These are phyloP conservation scores for Yarrowia osloensis DNA, from an alignment of 805 yeast species.

Conservation along the genomic window DNA sequence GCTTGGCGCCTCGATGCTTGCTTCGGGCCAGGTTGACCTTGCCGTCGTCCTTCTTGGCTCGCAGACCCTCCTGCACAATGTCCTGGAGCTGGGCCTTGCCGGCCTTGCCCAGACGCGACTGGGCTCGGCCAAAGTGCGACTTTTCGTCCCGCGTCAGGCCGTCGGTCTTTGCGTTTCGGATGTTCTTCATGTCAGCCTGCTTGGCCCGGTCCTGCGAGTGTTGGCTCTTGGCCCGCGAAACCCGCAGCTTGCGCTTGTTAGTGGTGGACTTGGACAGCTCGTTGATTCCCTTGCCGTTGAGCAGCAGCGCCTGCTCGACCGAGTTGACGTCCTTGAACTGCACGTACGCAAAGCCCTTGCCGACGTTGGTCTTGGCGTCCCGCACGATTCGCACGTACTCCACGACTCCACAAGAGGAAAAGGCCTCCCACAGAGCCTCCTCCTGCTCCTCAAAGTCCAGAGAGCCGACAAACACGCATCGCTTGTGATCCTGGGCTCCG, in stretches of 20 bases:
- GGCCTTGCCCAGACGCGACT: constrained; percentile 71
- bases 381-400: constrained; percentile 89
- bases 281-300: constrained; percentile 64
- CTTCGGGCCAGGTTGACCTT: constrained; percentile 33
- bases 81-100: constrained; percentile 64
- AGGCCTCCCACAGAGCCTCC: constrained; percentile 84
- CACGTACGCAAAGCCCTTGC: constrained; percentile 96
- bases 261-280: constrained; percentile 25
- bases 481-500: constrained; percentile 74
- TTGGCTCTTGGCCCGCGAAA: constrained; percentile 31
- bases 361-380: constrained; percentile 90
- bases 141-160: constrained; percentile 64
- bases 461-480: constrained; percentile 90
- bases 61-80: constrained; percentile 64
- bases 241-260: constrained; percentile 66
- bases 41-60: constrained; percentile 68
- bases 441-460: constrained; percentile 90
- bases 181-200: constrained; percentile 30
- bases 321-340: constrained; percentile 70
- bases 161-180: constrained; percentile 39
- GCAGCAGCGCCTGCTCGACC: constrained; percentile 77
- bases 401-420: constrained; percentile 65
- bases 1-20: constrained; percentile 39
- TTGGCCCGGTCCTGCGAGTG: constrained; percentile 36
- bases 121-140: constrained; percentile 80